These are phyloP conservation scores for Alternaria hordeiaustralica DNA, from an alignment of 2,329 filamentous ascomycete genomes.

Conservation along the genomic window DNA sequence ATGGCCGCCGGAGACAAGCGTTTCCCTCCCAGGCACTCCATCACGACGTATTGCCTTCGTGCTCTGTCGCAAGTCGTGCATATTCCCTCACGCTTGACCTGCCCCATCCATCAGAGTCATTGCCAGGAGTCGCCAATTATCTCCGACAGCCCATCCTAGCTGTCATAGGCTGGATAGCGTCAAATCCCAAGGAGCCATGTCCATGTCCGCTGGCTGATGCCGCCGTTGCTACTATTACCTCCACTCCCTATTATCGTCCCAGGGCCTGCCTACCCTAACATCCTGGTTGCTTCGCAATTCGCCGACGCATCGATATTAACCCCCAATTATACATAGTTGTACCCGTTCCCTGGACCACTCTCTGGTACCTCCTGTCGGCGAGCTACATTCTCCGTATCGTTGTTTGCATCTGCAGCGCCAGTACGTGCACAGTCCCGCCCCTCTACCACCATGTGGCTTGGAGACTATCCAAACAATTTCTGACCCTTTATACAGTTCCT, in stretches of 20 bases:
- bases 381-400: conserved; percentile 19
- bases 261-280: conserved; percentile 31
- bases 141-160: conserved; percentile 31
- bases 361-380: conserved; percentile 23
- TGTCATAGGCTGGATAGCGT: conserved; percentile 29
- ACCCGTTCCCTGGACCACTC: conserved; percentile 26
- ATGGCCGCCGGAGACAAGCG: conserved; percentile 36
- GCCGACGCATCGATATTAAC: conserved; percentile 31
- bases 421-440: conserved; percentile 20
- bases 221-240: conserved; percentile 31
- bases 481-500: conserved; percentile 2
- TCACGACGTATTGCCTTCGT: conserved; percentile 23
- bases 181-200: conserved; percentile 26
- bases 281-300: conserved; percentile 35
- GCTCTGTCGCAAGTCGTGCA: conserved; percentile 33
- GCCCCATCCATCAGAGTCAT: conserved; percentile 24
- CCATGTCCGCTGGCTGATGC: conserved; percentile 39
- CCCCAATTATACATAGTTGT: conserved; percentile 23
- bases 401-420: conserved; percentile 16
- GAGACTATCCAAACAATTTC: conserved; percentile 6
- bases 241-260: conserved; percentile 34
- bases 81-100: conserved; percentile 34
- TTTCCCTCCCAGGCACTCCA: conserved; percentile 28
- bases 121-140: conserved; percentile 23
- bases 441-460: conserved; percentile 8